Evolutionary conservation across 2,329 filamentous ascomycete genomes (phyloP).

Genomic region (Penicillium decumbens): DNA sequence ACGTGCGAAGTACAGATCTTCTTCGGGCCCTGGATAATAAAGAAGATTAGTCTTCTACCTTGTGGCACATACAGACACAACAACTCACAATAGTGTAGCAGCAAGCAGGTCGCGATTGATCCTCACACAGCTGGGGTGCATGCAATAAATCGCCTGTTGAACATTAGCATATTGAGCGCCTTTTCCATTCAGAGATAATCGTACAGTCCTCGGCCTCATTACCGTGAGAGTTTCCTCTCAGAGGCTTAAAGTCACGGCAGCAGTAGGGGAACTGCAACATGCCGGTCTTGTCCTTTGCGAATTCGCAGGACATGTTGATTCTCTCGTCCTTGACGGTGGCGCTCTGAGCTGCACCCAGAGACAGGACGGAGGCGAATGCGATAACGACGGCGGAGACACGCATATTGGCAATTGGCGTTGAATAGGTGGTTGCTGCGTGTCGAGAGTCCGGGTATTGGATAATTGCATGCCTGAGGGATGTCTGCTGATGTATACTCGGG

Average conservation of each 20-base stretch:
- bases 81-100: slow-evolving; percentile 31
- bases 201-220: slow-evolving; percentile 25
- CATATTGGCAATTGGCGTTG: slow-evolving; percentile 11
- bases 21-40: slow-evolving; percentile 19
- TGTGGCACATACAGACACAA: background rate
- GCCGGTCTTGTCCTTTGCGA: slow-evolving; percentile 24
- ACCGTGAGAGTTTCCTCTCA: slow-evolving; percentile 17
- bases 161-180: slow-evolving; percentile 9
- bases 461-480: background rate
- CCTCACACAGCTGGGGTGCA: slow-evolving; percentile 23
- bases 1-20: slow-evolving; percentile 28
- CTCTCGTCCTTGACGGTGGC: slow-evolving; percentile 2
- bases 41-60: background rate
- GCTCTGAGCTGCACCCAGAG: slow-evolving; percentile 13
- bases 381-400: slow-evolving; percentile 16
- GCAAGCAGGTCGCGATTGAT: slow-evolving; percentile 27
- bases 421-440: background rate
- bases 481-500: slow-evolving; percentile 9
- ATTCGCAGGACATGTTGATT: slow-evolving; percentile 27
- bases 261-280: slow-evolving; percentile 30
- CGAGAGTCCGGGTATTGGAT: background rate
- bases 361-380: slow-evolving; percentile 14
- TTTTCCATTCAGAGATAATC: slow-evolving; percentile 2
- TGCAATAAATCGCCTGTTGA: slow-evolving; percentile 12
- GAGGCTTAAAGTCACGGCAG: slow-evolving; percentile 23